Conservation (phyloP, 1,284 basidiomycete genomes). For the Cerioporus squamosus region DNA sequence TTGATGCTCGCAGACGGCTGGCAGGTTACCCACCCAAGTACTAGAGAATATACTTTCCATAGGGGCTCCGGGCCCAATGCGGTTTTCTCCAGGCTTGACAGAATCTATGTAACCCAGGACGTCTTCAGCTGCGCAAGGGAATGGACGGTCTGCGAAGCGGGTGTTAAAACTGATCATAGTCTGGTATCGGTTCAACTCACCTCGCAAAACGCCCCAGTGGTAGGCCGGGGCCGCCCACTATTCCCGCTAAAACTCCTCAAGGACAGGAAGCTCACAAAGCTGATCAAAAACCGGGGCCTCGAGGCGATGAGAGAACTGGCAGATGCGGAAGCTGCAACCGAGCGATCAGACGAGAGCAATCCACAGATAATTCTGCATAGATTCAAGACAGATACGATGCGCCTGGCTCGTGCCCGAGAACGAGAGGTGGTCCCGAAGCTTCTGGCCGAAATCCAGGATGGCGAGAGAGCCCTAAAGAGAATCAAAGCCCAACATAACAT, state of each 20-base stretch:
- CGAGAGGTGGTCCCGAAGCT: neutral
- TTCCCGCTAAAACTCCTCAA: conserved; percentile 30
- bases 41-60: conserved; percentile 32
- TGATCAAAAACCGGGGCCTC: neutral
- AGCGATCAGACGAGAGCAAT: neutral
- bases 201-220: conserved; percentile 26
- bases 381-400: conserved; percentile 3
- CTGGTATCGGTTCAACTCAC: conserved; percentile 31
- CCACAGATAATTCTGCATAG: conserved; percentile 2
- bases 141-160: conserved; percentile 29
- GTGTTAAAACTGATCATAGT: conserved; percentile 8
- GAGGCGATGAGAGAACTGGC: neutral
- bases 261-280: conserved; percentile 20
- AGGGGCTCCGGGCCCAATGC: neutral
- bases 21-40: conserved; percentile 34
- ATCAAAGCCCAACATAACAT: neutral
- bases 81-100: conserved; percentile 39
- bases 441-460: neutral
- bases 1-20: conserved; percentile 39
- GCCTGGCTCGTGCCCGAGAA: neutral
- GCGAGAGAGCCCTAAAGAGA: neutral
- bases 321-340: rapidly evolving
- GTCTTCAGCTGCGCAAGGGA: conserved; percentile 12
- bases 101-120: conserved; percentile 35
- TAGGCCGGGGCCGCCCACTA: conserved; percentile 37